These are phyloP conservation scores for Dioscorea alata DNA, from an alignment of 106 monocot genomes.

Conservation along the genomic window DNA sequence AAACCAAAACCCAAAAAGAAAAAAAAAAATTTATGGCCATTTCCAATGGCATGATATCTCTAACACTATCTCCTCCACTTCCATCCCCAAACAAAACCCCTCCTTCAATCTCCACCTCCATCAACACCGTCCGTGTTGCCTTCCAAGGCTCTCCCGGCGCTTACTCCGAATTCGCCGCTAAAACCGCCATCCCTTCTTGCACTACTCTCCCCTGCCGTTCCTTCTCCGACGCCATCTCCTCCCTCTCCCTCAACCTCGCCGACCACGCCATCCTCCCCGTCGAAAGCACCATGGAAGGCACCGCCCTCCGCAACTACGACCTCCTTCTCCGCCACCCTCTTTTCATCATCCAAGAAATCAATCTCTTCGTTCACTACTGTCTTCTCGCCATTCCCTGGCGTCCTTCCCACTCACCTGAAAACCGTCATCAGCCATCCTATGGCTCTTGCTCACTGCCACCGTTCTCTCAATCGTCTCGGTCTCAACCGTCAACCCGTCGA, in stretches of 20 bases:
- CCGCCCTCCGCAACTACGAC: conserved; percentile 54
- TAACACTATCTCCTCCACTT: too few species aligned
- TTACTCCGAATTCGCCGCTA: conserved; percentile 73
- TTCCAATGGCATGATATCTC: too few species aligned
- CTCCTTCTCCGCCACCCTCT: conserved; percentile 58
- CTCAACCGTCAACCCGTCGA: conserved; percentile 47
- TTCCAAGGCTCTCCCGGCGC: conserved; percentile 64
- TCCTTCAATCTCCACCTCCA: not conserved
- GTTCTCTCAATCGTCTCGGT: conserved; percentile 44
- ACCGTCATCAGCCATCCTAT: conserved; percentile 63
- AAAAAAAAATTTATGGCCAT: too few species aligned
- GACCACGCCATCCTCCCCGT: conserved; percentile 58
- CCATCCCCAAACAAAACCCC: too few species aligned
- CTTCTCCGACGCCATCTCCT: conserved; percentile 37
- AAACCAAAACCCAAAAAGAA: too few species aligned
- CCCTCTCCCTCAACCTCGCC: conserved; percentile 14
- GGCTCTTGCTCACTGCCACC: conserved; percentile 69
- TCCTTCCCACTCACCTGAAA: conserved; percentile 37
- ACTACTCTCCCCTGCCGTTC: conserved; percentile 40
- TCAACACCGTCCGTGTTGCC: conserved; percentile 29
- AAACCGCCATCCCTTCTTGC: conserved; percentile 52
- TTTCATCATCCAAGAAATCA: conserved; percentile 43
- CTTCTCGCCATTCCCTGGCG: conserved; percentile 79
- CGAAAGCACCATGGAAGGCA: conserved; percentile 54
- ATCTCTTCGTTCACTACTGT: conserved; percentile 66